A percentile compares a stretch with the other conserved stretches of the same genome.
Conservation (phyloP, 2,329 filamentous ascomycete species). For the Penicillium sp. region DNA sequence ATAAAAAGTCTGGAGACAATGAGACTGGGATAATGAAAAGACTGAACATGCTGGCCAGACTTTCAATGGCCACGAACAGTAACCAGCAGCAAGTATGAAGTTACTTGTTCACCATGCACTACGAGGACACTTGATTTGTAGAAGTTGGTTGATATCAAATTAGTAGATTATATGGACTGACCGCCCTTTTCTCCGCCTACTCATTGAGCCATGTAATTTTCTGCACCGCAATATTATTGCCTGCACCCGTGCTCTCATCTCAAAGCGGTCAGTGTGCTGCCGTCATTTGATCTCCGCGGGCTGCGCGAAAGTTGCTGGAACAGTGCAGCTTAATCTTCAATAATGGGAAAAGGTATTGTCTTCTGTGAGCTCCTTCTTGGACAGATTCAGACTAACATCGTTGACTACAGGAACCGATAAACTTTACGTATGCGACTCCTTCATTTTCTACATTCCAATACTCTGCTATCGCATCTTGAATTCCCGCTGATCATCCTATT, state of each 20-base stretch:
- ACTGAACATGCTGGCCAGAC: no score
- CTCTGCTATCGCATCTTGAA: slow-evolving; percentile 13
- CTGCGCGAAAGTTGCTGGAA: slow-evolving; percentile 1
- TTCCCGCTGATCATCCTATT: slow-evolving; percentile 15
- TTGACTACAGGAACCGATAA: slow-evolving; percentile 46
- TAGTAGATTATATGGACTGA: not conserved
- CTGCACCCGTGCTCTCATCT: not conserved
- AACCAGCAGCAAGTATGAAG: no score
- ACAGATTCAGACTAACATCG: not conserved
- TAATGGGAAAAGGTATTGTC: slow-evolving; percentile 40
- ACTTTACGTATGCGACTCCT: slow-evolving; percentile 43
- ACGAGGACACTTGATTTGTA: not conserved
- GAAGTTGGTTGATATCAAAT: not conserved
- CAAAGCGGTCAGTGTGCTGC: slow-evolving; percentile 7
- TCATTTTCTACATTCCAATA: not conserved
- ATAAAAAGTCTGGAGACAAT: no score
- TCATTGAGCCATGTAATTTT: not conserved
- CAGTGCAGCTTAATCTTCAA: slow-evolving; percentile 3
- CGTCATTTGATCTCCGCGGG: slow-evolving; percentile 8
- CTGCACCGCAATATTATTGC: not conserved
- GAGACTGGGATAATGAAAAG: no score
- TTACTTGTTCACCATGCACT: no score
- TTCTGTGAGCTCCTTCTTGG: not conserved
- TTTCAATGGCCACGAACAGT: no score
- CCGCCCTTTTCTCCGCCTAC: not conserved